Evolutionary conservation across 2,329 filamentous ascomycete species (phyloP), one percentile per base, ranked within the genome.

Genomic region (Mycosphaerella sp.): DNA sequence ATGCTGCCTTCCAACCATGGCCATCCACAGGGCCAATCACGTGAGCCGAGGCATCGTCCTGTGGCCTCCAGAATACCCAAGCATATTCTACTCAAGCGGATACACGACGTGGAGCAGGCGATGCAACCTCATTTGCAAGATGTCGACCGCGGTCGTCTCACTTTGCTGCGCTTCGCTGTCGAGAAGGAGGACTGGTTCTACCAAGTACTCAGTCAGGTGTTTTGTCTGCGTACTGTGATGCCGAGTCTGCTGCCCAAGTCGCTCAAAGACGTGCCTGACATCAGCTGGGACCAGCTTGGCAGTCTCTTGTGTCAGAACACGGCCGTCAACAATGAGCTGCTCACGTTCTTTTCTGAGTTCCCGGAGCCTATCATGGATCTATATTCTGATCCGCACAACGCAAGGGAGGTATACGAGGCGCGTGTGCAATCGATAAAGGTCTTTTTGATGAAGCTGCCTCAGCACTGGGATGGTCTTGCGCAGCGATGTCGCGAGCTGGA

Each of bases 191-290:
- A 91, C 66, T 58, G 73, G 45, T 81, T 86, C 64, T 90, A 85
- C 64, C 61, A 89, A 47, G 73, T 78, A 5, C 66, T 87, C 10
- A 85, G 87, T 64, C 84, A 87, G 64, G 55, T 85, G 1, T 84
- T 81, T 66, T 86, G 83, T 64, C 64, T 78, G 17, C 81, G 79
- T 76, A 76, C 75, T 3, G 53, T 70, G 2, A 66, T 73, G 14
- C 70, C 67, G 0, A 49, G 59, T 1, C 56, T 64, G 2, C 64
- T 79, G 4, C 69, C 75, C 12, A 62, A 48, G 10, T 56, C 74
- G 2, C 63, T 76, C 10, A 67, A 70, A 1, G 65, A 73, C 44
- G 60, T 73, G 3, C 55, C 57, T n/a, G 46, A 59, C 4, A 57
- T 69, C 9, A 55, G 55, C 6, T 41, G 57, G 48, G 71, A 70